Base-by-base conservation (phyloP, 306 rosid species). In the Corylus americana region DNA sequence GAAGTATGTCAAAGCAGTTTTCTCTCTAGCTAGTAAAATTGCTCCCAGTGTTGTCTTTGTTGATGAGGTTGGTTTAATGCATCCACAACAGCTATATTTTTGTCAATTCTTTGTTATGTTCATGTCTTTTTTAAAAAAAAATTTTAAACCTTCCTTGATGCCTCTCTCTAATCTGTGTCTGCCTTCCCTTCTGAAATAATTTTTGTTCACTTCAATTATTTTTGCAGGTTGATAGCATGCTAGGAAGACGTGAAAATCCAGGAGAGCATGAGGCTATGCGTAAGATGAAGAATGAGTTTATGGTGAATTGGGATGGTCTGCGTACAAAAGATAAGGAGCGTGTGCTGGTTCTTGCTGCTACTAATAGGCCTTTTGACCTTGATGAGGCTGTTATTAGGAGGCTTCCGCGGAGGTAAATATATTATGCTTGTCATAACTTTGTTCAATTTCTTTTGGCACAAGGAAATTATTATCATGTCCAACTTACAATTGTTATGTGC, bases 321-420 rank as follows among this genome's bases (percentile, higher is more conserved):
- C 97, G 97, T 49, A 94, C 98, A 31, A 92, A 94, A 86, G 98
- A 94, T 68, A 92, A 83, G 80, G 98, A 94, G 72, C 95, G 98
- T 35, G 91, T 94, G 62, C 91, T 94, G 55, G 98, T 94, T 84
- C 98, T 94, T 77, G 98, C 92, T 74, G 98, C 97, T 45, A 94
- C 98, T 55, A 94, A 94, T 80, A 90, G 98, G 84, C 98, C 98
- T 25, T 92, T 91, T 90, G 98, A 94, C 86, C 97, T 94, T 71
- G 98, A 94, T 14, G 98, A 94, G 86, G 98, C 98, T 42, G 98
- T 94, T 81, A 92, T 94, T 78, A 86, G 98, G 91, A 92, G 98
- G 89, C 97, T 94, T 80, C 97, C 98, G 0, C 88, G 98, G 69
- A 91, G 98, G 98, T 94, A 84, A 81, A 57, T 66, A 29, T 5